Evolutionary conservation across 192 early-diverging fungal species (phyloP).

Genomic region (Mortierella hygrophila): DNA sequence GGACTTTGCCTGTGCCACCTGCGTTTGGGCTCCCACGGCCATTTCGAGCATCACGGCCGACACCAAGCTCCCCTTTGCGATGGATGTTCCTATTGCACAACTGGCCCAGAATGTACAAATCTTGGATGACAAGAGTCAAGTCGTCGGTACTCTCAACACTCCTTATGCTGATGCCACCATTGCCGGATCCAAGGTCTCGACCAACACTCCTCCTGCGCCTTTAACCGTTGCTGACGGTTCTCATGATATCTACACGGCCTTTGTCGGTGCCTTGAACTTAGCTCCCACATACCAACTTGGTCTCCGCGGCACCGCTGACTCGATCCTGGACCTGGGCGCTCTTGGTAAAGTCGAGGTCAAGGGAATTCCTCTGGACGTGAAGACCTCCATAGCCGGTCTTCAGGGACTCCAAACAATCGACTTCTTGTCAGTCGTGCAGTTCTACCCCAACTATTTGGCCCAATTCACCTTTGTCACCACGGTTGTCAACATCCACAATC

Average conservation of each 20-base stretch:
- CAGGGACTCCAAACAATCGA: slow-evolving; percentile 36
- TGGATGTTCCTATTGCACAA: slow-evolving; percentile 55
- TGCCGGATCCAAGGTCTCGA: slow-evolving; percentile 55
- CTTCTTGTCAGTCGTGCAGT: neutral
- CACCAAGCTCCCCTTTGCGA: slow-evolving; percentile 69
- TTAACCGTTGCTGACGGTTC: slow-evolving; percentile 44
- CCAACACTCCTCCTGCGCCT: slow-evolving; percentile 34
- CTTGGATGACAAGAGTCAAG: slow-evolving; percentile 14
- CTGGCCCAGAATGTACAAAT: slow-evolving; percentile 61
- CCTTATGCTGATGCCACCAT: slow-evolving; percentile 20
- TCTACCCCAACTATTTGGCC: neutral
- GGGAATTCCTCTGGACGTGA: slow-evolving; percentile 57
- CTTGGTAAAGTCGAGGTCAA: slow-evolving; percentile 56
- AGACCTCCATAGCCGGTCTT: slow-evolving; percentile 42
- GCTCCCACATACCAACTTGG: slow-evolving; percentile 55
- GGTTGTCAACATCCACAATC: slow-evolving; percentile 38
- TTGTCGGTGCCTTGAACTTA: slow-evolving; percentile 56
- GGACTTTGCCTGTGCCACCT: slow-evolving; percentile 39
- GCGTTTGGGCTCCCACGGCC: slow-evolving; percentile 57
- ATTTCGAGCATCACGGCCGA: slow-evolving; percentile 58
- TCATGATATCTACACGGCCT: slow-evolving; percentile 57
- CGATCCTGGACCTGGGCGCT: slow-evolving; percentile 43
- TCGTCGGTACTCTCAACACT: slow-evolving; percentile 27
- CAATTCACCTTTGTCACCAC: neutral
- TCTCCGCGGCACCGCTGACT: slow-evolving; percentile 59